phyloP scores from a whole-genome alignment of 352 stramenopile genomes.

The Pythium grandisporangium region DNA sequence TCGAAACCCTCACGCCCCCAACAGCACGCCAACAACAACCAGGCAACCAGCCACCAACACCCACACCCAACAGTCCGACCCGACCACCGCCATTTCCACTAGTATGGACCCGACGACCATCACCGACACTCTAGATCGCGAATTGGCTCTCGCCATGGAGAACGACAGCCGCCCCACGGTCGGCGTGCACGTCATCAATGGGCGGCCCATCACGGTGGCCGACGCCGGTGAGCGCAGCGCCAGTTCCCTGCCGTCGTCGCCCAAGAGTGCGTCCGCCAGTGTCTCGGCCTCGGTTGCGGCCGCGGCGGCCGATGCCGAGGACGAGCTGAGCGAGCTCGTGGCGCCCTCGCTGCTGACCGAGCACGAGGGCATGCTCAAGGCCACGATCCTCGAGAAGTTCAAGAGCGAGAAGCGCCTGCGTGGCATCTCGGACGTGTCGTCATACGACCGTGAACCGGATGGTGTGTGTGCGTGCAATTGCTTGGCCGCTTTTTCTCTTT shows the following conservation, averaged over 20 bases:
- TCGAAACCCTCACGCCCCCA: no score
- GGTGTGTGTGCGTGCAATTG: no score
- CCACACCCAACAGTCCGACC: no score
- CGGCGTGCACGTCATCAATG: conserved; percentile 16
- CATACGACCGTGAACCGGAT: no score
- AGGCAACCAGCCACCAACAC: no score
- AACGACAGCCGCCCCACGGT: background rate
- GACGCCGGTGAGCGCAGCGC: conserved; percentile 1
- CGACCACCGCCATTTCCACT: no score
- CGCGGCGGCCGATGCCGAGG: conserved; percentile 8
- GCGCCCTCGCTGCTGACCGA: conserved; percentile 17
- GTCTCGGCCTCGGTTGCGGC: conserved; percentile 9
- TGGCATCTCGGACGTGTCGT: conserved; percentile 36
- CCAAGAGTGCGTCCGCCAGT: conserved; percentile 13
- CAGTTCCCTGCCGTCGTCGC: conserved; percentile 10
- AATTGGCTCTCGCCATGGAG: background rate
- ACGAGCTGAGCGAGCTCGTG: conserved; percentile 12
- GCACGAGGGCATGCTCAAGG: conserved; percentile 60
- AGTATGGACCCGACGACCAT: no score
- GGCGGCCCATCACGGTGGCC: conserved; percentile 5
- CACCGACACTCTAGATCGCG: background rate
- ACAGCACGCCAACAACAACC: no score
- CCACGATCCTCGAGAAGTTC: conserved; percentile 67
- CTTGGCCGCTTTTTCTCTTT: no score
- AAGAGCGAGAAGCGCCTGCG: conserved; percentile 64